These are phyloP conservation scores for Trichophyton schoenleinii DNA, from an alignment of 2,329 filamentous ascomycete genomes.

Conservation along the genomic window DNA sequence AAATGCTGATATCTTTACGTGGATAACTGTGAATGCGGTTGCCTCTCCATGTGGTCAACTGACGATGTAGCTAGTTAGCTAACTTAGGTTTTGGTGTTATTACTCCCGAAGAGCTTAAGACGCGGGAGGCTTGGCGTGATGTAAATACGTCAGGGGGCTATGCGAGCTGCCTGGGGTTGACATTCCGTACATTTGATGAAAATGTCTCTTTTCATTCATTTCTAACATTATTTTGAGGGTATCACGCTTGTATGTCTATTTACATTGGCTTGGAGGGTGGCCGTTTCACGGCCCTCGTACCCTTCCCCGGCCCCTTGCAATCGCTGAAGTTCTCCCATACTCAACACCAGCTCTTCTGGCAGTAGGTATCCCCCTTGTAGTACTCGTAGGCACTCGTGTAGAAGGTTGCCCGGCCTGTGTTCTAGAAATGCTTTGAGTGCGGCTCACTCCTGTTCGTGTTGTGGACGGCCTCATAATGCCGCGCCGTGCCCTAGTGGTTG, in stretches of 20 bases:
- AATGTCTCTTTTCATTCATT: background rate
- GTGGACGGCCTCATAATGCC: slow-evolving; percentile 19
- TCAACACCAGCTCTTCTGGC: slow-evolving; percentile 28
- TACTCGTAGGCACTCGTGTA: slow-evolving; percentile 12
- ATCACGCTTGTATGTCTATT: background rate
- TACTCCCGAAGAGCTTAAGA: background rate
- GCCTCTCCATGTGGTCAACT: background rate
- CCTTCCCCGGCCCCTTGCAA: slow-evolving; percentile 25
- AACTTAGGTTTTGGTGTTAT: background rate
- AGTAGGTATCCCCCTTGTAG: slow-evolving; percentile 21
- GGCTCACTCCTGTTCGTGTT: slow-evolving; percentile 20
- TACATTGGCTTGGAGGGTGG: background rate
- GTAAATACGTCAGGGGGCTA: background rate
- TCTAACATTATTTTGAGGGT: background rate
- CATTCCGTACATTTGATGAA: background rate
- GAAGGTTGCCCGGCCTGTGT: slow-evolving; percentile 13
- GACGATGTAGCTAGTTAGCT: background rate
- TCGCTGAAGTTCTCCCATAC: slow-evolving; percentile 27
- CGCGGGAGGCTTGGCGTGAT: background rate
- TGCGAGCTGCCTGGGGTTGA: background rate
- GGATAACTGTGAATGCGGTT: background rate
- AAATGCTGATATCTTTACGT: background rate
- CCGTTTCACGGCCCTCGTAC: slow-evolving; percentile 11
- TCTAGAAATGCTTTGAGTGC: slow-evolving; percentile 24
- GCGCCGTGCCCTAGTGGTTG: slow-evolving; percentile 21